Conservation (phyloP, 306 rosid genomes). For the Parietaria judaica region DNA sequence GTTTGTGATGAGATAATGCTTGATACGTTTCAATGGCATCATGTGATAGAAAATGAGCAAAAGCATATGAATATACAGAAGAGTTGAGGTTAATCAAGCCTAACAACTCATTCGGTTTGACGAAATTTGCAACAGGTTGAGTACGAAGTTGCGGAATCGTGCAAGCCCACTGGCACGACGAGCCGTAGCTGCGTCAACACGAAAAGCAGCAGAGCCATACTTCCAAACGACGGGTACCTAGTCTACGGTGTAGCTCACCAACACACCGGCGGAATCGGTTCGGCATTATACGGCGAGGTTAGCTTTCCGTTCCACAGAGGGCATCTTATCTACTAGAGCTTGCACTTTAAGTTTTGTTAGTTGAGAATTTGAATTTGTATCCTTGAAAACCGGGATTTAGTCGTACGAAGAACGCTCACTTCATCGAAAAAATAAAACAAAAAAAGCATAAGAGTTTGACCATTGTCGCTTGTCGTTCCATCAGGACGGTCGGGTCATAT, state of each 20-base stretch:
- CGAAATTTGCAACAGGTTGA: conserved; percentile 29
- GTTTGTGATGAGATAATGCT: too few relatives aligned
- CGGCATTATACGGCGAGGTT: conserved; percentile 66
- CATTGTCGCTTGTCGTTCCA: neutral
- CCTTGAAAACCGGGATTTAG: too few relatives aligned
- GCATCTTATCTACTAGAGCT: neutral
- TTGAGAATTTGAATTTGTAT: too few relatives aligned
- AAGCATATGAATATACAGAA: neutral
- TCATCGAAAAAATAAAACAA: neutral
- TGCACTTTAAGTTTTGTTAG: neutral
- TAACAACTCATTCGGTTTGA: too few relatives aligned
- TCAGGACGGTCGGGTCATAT: conserved; percentile 63
- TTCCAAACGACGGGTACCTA: conserved; percentile 47
- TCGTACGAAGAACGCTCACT: too few relatives aligned
- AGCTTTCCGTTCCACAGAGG: neutral
- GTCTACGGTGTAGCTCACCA: conserved; percentile 78
- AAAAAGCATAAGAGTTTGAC: too few relatives aligned
- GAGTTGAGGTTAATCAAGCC: too few relatives aligned
- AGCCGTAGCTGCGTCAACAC: conserved; percentile 26
- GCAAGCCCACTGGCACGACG: conserved; percentile 16
- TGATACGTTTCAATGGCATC: too few relatives aligned
- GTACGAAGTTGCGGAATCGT: conserved; percentile 46
- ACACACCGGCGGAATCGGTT: conserved; percentile 58
- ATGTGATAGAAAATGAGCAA: too few relatives aligned
- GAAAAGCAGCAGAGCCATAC: conserved; percentile 22